These are phyloP conservation scores for Pythium volutum DNA, from an alignment of 352 stramenopile genomes.

Conservation along the genomic window DNA sequence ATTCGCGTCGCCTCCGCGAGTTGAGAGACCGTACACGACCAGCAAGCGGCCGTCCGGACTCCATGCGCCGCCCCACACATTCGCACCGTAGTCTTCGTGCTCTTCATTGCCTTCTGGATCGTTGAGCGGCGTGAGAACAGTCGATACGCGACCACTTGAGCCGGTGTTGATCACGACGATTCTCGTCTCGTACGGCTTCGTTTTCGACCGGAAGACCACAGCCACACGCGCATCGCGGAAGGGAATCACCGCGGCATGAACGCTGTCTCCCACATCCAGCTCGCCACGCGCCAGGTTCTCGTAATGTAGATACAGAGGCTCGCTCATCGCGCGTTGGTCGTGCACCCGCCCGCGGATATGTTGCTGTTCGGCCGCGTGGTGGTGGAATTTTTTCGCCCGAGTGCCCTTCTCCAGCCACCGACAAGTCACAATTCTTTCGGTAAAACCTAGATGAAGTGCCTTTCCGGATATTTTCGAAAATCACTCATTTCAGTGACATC, in stretches of 20 bases:
- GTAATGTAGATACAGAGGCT: constrained; percentile 20
- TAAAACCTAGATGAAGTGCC: background rate
- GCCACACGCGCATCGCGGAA: constrained; percentile 18
- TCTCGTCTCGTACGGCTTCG: background rate
- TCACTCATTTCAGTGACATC: background rate
- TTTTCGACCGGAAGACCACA: constrained; percentile 17
- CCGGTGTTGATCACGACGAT: constrained; percentile 4
- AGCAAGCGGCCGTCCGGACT: constrained; percentile 55
- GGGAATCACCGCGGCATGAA: background rate
- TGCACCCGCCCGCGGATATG: background rate
- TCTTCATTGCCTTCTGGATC: background rate
- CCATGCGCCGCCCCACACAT: constrained; percentile 23
- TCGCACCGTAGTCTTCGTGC: background rate
- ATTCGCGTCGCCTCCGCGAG: constrained; percentile 20
- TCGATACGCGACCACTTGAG: background rate
- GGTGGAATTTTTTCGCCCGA: too few relatives aligned
- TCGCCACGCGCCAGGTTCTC: background rate
- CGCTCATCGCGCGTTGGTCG: constrained; percentile 4
- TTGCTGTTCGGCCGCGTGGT: constrained; percentile 8
- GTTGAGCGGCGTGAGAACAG: constrained; percentile 7
- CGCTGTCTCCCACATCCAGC: background rate
- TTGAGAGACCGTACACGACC: constrained; percentile 33
- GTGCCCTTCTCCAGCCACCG: too few relatives aligned
- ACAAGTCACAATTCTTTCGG: constrained; percentile 1
- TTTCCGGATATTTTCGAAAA: background rate